These are phyloP conservation scores for Streptanthus diversifolius DNA, from an alignment of 345 rosid species.

Conservation along the genomic window DNA sequence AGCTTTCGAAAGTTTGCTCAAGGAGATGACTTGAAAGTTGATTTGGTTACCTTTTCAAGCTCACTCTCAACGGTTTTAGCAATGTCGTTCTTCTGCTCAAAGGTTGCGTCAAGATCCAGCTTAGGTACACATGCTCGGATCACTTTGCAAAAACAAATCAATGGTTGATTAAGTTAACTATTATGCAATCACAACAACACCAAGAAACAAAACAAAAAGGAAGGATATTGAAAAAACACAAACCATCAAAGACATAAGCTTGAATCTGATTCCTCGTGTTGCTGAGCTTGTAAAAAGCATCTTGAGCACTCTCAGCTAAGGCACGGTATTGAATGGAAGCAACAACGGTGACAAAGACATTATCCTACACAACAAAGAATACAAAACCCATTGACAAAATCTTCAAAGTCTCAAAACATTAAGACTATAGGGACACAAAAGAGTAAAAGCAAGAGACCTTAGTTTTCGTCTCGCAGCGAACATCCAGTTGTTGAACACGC, in stretches of 20 bases:
- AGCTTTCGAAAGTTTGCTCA: neutral
- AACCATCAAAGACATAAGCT: slow-evolving; percentile 54
- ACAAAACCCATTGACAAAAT: neutral
- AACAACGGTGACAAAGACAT: slow-evolving; percentile 52
- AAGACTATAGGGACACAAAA: neutral
- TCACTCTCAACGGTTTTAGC: slow-evolving; percentile 57
- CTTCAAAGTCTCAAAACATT: neutral
- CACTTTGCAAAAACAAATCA: slow-evolving; percentile 33
- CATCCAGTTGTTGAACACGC: slow-evolving; percentile 81
- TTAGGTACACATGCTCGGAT: slow-evolving; percentile 67
- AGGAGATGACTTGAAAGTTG: neutral
- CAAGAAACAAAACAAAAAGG: neutral
- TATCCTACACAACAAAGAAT: slow-evolving; percentile 34
- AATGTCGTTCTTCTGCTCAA: slow-evolving; percentile 62
- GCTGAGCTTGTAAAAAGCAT: slow-evolving; percentile 49
- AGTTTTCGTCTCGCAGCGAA: slow-evolving; percentile 86
- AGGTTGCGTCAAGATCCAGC: slow-evolving; percentile 52
- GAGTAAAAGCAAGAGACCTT: slow-evolving; percentile 44
- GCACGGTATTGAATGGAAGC: slow-evolving; percentile 52
- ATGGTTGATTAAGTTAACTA: neutral
- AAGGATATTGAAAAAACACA: neutral
- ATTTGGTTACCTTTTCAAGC: slow-evolving; percentile 50
- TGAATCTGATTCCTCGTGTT: slow-evolving; percentile 48
- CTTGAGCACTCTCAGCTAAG: slow-evolving; percentile 41
- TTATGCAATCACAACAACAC: neutral